These are phyloP conservation scores for Trifolium dubium DNA, from an alignment of 306 rosid genomes.

Conservation along the genomic window DNA sequence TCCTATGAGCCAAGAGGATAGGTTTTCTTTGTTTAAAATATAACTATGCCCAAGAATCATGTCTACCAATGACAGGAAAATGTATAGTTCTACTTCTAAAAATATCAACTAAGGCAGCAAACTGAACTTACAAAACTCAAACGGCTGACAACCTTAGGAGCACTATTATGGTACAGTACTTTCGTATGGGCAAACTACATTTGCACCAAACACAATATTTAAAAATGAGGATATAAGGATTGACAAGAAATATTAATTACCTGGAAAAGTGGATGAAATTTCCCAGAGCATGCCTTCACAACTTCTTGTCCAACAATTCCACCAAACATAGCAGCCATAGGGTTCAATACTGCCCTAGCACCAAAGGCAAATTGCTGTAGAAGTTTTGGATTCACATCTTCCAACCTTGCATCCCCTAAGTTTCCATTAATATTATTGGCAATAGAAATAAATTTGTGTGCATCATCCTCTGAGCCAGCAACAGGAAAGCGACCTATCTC, in stretches of 20 bases:
- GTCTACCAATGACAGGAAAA: not conserved
- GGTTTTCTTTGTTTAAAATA: conserved; percentile 8
- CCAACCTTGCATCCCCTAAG: conserved; percentile 64
- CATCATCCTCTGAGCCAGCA: conserved; percentile 88
- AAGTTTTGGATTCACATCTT: conserved; percentile 75
- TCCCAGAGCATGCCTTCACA: conserved; percentile 94
- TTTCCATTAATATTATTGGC: conserved; percentile 64
- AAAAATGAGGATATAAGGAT: not conserved
- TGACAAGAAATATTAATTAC: conserved; percentile 47
- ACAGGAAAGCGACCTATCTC: conserved; percentile 77
- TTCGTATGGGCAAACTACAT: conserved; percentile 2
- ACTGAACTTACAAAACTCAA: conserved; percentile 23
- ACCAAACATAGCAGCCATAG: conserved; percentile 98
- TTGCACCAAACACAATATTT: not conserved
- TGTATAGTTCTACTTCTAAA: not conserved
- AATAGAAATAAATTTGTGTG: conserved; percentile 67
- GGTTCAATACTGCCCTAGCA: conserved; percentile 86
- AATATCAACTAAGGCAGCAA: conserved; percentile 13
- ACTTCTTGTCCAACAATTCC: conserved; percentile 95
- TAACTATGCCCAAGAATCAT: not conserved
- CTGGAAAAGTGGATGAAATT: conserved; percentile 93
- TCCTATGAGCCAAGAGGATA: conserved; percentile 11
- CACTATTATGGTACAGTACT: conserved; percentile 1
- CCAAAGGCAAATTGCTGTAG: conserved; percentile 82
- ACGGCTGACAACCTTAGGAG: not conserved